phyloP scores from a whole-genome alignment of 2,329 filamentous ascomycete genomes.

The Cladosporium halotolerans region DNA sequence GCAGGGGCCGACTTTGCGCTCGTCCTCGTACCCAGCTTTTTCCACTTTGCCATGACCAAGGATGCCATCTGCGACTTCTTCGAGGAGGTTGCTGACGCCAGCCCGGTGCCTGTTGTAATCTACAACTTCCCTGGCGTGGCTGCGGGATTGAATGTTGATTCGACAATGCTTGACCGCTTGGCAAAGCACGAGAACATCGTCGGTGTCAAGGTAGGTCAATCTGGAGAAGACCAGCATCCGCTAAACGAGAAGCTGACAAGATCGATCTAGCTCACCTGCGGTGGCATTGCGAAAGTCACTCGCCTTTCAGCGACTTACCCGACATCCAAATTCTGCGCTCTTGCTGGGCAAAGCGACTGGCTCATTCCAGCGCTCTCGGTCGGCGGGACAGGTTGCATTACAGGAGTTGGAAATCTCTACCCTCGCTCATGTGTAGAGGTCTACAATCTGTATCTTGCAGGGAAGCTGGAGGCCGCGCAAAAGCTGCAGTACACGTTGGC shows the following conservation, averaged over 20 bases:
- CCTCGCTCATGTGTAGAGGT: conserved; percentile 45
- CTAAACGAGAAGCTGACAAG: neutral
- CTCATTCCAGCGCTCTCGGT: conserved; percentile 52
- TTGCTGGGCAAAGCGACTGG: conserved; percentile 41
- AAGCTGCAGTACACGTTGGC: conserved; percentile 47
- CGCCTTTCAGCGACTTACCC: conserved; percentile 34
- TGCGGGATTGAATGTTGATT: conserved; percentile 40
- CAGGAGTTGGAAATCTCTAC: conserved; percentile 58
- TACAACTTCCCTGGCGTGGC: conserved; percentile 45
- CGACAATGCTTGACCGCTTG: conserved; percentile 32
- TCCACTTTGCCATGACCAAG: conserved; percentile 35
- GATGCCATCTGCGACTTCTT: conserved; percentile 33
- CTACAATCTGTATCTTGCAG: conserved; percentile 14
- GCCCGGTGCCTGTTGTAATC: conserved; percentile 39
- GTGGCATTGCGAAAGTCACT: conserved; percentile 38
- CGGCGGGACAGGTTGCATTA: conserved; percentile 55
- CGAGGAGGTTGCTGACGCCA: conserved; percentile 32
- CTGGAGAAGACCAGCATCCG: neutral
- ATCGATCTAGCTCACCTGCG: conserved; percentile 27
- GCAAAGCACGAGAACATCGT: conserved; percentile 33
- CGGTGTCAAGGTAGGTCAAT: conserved; percentile 26
- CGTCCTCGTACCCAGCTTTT: conserved; percentile 36
- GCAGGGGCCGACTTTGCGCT: conserved; percentile 35
- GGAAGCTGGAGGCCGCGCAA: conserved; percentile 42
- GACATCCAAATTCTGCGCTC: conserved; percentile 32